These are phyloP conservation scores for Hibiscus tridactylites DNA, from an alignment of 345 rosid species.

Conservation along the genomic window DNA sequence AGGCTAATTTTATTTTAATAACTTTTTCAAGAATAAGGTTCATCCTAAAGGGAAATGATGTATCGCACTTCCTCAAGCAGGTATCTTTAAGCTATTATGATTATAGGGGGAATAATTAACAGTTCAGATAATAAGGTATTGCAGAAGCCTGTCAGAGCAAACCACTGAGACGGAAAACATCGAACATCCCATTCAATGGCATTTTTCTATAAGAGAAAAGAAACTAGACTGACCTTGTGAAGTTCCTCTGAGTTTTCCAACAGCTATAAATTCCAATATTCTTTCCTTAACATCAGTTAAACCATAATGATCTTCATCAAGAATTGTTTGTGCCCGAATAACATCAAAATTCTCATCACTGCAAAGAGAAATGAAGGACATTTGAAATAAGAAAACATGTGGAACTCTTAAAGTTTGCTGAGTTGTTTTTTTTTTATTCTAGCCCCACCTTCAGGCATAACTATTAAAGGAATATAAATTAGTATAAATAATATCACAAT, in stretches of 20 bases:
- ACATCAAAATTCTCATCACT: conserved; percentile 98
- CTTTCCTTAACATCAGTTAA: conserved; percentile 96
- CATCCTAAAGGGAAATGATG: background rate
- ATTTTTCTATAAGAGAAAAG: background rate
- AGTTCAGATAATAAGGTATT: background rate
- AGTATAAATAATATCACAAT: background rate
- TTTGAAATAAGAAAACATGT: background rate
- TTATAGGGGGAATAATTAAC: conserved; percentile 52
- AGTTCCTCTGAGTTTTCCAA: conserved; percentile 94
- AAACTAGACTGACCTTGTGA: conserved; percentile 64
- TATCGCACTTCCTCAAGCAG: background rate
- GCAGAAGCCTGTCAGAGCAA: background rate
- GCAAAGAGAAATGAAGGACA: conserved; percentile 19
- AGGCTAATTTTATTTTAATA: background rate
- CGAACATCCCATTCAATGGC: background rate
- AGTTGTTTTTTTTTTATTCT: background rate
- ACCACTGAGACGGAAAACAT: background rate
- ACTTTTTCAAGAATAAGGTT: background rate
- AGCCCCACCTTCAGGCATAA: background rate
- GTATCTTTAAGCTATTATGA: background rate
- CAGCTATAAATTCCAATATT: conserved; percentile 96
- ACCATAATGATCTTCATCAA: conserved; percentile 98
- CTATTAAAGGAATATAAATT: background rate
- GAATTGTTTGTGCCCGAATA: conserved; percentile 73
- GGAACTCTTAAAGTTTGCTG: background rate